Base-by-base conservation (phyloP, 1,139 yeast species). In the Saccharomyces hybrid region DNA sequence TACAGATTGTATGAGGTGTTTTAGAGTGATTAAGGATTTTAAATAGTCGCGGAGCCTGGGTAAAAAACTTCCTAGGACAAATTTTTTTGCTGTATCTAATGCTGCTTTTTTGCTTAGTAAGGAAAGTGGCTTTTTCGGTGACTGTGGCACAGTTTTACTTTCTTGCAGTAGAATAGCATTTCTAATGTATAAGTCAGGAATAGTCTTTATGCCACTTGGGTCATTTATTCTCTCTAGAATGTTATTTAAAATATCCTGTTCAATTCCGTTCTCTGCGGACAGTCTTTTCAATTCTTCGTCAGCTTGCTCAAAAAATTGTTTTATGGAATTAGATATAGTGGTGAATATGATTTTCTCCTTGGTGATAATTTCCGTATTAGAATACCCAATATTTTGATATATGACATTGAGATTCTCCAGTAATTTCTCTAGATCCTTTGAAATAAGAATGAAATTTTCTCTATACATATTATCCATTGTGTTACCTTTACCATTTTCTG, bases 301-400 rank as follows among this genome's bases (percentile, higher is more conserved):
- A 0, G 77, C 74, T 31, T 70, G 69, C 2, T 68, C 60, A 27
- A 71, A 63, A 55, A 71, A 73, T 51, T 68, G 62, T 26, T 70
- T 69, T 34, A 74, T 69, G 2, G 72, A 69, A 20, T 61, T 60
- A 1, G 76, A 71, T 2, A 74, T 61, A 13, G 68, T 63, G 9
- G 65, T 67, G 51, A 73, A 73, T 11, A 74, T 65, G 14, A 59
- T 55, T 46, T 66, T 68, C 54, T 74, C 76, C 52, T 71, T 73
- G 44, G 63, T 62, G 26, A 67, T 63, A 2, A 73, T 71, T 48
- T 73, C 75, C 13, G 63, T 61, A 48, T 70, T 65, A 0, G 76
- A 70, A 52, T 73, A 71, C 1, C 77, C 77, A 34, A 74, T 73
- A 52, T 69, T 71, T 42, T 66, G 64, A 59, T 73, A 73, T 16